Evolutionary conservation across 306 rosid genomes (phyloP), one percentile per base, ranked within the genome.

Genomic region (Mimosa pudica): DNA sequence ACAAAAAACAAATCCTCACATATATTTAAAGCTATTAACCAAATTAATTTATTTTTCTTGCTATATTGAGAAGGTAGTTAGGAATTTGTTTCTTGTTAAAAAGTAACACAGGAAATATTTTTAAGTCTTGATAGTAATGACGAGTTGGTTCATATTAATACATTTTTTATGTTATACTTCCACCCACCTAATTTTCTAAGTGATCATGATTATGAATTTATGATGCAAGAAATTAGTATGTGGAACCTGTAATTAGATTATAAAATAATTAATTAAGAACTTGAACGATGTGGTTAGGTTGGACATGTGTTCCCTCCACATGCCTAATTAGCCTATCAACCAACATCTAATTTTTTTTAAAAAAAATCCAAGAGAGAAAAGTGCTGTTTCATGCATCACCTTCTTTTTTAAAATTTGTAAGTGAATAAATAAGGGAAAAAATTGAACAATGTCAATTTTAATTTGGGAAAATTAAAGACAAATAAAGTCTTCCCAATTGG

Each of bases 271-370:
- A 70, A 36, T n/a, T 8, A 5, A 14, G 36, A 46, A 57, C 42
- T 46, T 54, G 35, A 62, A 64, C 41, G 36, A 63, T 62, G 57
- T 64, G 74, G 17, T 78, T 77, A 72, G 84, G 83, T 77, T 87
- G 87, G 86, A 89, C 84, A 85, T 79, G 84, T 87, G 87, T 76
- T 42, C 45, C 79, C 60, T 54, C 75, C 87, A 84, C 80, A 81
- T 83, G 91, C 44, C 60, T 76, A 14, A 74, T 60, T 51, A 70
- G 20, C 75, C 67, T 52, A 63, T 73, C 70, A 58, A 10, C 66
- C 64, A 47, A 77, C 44, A 12, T 1, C 67, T 47, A 74, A 60
- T 62, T 61, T 30, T 57, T 20, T 8, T 0, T 0, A 58, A 9
- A 4, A 18, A 60, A 60, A 24, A 69, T 24, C 51, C 55, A 9